A percentile compares a stretch with the other conserved stretches of the same genome.
Conservation (phyloP, 352 stramenopile species). For the Albugo laibachii region DNA sequence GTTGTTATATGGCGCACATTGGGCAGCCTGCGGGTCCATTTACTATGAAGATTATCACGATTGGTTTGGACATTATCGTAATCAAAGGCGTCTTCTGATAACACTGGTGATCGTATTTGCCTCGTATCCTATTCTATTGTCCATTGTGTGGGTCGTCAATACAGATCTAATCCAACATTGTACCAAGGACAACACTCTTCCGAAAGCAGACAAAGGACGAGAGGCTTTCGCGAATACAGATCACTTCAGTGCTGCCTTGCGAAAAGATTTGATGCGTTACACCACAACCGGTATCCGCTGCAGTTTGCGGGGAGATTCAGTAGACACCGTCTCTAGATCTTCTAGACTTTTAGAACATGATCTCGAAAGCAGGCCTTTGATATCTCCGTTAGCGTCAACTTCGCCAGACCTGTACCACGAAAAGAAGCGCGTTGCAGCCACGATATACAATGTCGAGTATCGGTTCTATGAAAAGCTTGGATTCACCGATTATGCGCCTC, state of each 20-base stretch:
- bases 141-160: conserved; percentile 65
- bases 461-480: conserved; percentile 75
- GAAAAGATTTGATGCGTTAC: conserved; percentile 74
- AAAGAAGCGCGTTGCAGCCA: conserved; percentile 65
- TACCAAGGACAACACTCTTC: neutral
- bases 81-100: conserved; percentile 35
- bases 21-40: conserved; percentile 32
- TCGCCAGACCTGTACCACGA: conserved; percentile 46
- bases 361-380: conserved; percentile 22
- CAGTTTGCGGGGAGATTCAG: conserved; percentile 22
- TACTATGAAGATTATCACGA: conserved; percentile 55
- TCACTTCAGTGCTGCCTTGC: conserved; percentile 54
- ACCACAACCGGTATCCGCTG: conserved; percentile 66
- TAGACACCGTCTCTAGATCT: conserved; percentile 8
- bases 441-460: conserved; percentile 64
- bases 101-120: conserved; percentile 48
- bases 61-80: conserved; percentile 22
- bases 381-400: neutral
- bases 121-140: conserved; percentile 41
- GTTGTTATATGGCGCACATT: conserved; percentile 51
- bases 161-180: conserved; percentile 62
- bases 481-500: conserved; percentile 71
- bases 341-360: conserved; percentile 22
- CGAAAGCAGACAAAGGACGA: conserved; percentile 30
- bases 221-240: conserved; percentile 22